Conservation (phyloP, 1,284 basidiomycete species). For the Termitomyces sp. region DNA sequence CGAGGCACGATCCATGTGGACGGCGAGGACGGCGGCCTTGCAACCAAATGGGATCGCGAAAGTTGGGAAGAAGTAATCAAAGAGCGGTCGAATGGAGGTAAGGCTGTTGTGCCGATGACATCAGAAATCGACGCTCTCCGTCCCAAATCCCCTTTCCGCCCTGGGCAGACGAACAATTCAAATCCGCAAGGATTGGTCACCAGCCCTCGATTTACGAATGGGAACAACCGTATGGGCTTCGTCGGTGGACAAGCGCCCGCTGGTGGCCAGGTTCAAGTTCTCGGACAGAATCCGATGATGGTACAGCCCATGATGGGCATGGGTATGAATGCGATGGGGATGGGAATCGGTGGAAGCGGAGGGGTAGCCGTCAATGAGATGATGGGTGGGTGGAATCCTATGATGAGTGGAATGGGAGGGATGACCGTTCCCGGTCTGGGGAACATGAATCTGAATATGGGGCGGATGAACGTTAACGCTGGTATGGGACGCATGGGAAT, state of each 20-base stretch:
- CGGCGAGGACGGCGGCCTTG: conserved; percentile 40
- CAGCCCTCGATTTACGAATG: conserved; percentile 21
- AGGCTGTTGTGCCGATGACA: conserved; percentile 64
- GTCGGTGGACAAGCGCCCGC: conserved; percentile 12
- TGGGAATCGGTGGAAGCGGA: conserved; percentile 26
- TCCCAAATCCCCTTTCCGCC: conserved; percentile 75
- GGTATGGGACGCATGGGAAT: conserved; percentile 31
- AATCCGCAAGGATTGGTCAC: conserved; percentile 15
- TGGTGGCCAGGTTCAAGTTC: conserved; percentile 23
- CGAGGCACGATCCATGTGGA: conserved; percentile 32
- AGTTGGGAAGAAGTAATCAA: conserved; percentile 56
- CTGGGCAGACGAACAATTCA: conserved; percentile 24
- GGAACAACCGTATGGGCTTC: conserved; percentile 18
- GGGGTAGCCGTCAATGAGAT: conserved; percentile 25
- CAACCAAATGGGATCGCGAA: conserved; percentile 50
- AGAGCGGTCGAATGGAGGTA: conserved; percentile 47
- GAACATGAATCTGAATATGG: conserved; percentile 30
- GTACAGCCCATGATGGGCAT: conserved; percentile 45
- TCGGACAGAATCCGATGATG: conserved; percentile 42
- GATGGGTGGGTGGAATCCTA: conserved; percentile 33
- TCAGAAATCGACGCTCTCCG: conserved; percentile 81
- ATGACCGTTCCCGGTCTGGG: conserved; percentile 21
- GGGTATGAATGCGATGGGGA: conserved; percentile 32
- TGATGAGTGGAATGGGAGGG: conserved; percentile 26
- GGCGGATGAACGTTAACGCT: conserved; percentile 24